A percentile compares a stretch with the other conserved stretches of the same genome.
phyloP scores from a whole-genome alignment of 371 early-diverging fungal species.

The Mortierella polycephala region DNA sequence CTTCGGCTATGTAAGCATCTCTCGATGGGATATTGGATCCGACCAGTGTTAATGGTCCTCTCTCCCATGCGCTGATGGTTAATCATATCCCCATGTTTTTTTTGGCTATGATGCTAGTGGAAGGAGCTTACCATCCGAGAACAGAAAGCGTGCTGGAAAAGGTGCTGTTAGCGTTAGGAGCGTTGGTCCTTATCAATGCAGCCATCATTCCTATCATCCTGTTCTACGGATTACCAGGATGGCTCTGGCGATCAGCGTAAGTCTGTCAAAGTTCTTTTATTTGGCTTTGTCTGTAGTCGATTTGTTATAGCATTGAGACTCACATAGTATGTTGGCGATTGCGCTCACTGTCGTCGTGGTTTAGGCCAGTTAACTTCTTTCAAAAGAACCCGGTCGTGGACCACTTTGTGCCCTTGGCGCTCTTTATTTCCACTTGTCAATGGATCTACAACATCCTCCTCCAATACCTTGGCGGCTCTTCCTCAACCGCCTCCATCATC shows the following conservation, averaged over 20 bases:
- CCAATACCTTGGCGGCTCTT: constrained; percentile 43
- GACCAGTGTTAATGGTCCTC: neutral
- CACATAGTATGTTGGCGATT: too few relatives aligned
- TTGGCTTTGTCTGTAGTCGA: too few relatives aligned
- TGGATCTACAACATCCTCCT: constrained; percentile 54
- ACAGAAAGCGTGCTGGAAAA: constrained; percentile 29
- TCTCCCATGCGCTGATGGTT: too few relatives aligned
- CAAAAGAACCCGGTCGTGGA: constrained; percentile 54
- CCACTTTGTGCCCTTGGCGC: constrained; percentile 48
- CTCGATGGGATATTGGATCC: too few relatives aligned
- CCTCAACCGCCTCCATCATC: constrained; percentile 22
- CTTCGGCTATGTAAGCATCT: constrained; percentile 39
- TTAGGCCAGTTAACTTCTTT: constrained; percentile 52
- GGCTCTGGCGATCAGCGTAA: constrained; percentile 54
- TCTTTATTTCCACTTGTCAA: constrained; percentile 52
- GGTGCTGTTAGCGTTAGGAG: constrained; percentile 29
- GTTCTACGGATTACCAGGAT: constrained; percentile 47
- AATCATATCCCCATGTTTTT: too few relatives aligned
- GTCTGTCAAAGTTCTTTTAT: constrained; percentile 6
- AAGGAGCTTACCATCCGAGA: constrained; percentile 30
- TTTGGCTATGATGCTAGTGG: too few relatives aligned
- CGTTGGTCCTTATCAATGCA: constrained; percentile 35
- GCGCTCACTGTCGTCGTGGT: neutral
- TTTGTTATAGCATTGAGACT: too few relatives aligned
- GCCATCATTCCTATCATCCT: constrained; percentile 32